Percentiles rank a stretch among this genome's conserved stretches.
phyloP scores from a whole-genome alignment of 768 basidiomycete species.

The Psilocybe cubensis region DNA sequence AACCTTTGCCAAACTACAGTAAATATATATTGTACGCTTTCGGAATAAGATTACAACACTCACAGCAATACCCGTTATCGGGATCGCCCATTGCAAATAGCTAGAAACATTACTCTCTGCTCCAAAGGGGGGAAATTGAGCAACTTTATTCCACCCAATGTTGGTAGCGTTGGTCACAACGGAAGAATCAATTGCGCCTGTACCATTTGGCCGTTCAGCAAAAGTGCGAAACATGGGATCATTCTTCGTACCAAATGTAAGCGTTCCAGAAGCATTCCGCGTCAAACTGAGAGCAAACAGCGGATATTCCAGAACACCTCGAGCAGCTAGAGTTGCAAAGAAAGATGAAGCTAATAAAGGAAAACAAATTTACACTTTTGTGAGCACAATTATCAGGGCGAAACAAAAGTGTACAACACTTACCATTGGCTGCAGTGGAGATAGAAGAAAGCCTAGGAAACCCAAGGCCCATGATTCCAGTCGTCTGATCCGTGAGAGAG shows the following conservation, averaged over 20 bases:
- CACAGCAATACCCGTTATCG: conserved; percentile 59
- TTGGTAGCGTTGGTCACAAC: conserved; percentile 61
- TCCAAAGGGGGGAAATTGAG: conserved; percentile 70
- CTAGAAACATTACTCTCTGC: conserved; percentile 61
- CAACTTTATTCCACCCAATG: conserved; percentile 76
- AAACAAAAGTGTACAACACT: conserved; percentile 16
- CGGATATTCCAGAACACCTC: conserved; percentile 72
- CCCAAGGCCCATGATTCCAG: conserved; percentile 76
- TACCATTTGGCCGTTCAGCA: conserved; percentile 1
- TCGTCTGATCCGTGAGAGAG: conserved; percentile 61
- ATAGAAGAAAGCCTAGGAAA: conserved; percentile 77
- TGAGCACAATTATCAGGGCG: background rate
- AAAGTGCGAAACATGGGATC: conserved; percentile 2
- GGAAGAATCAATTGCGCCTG: conserved; percentile 78
- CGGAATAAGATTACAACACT: conserved; percentile 13
- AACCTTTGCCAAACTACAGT: conserved; percentile 55
- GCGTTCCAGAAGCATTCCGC: conserved; percentile 58
- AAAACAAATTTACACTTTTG: background rate
- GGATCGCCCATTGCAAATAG: conserved; percentile 79
- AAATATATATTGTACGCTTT: background rate
- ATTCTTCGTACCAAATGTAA: conserved; percentile 57
- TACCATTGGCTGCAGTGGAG: conserved; percentile 52
- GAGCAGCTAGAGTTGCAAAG: conserved; percentile 61
- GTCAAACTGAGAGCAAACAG: conserved; percentile 75
- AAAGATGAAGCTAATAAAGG: conserved; percentile 64